Evolutionary conservation across 805 yeast species (phyloP), one percentile per base, ranked within the genome.

Genomic region (Yamadazyma insecticola): DNA sequence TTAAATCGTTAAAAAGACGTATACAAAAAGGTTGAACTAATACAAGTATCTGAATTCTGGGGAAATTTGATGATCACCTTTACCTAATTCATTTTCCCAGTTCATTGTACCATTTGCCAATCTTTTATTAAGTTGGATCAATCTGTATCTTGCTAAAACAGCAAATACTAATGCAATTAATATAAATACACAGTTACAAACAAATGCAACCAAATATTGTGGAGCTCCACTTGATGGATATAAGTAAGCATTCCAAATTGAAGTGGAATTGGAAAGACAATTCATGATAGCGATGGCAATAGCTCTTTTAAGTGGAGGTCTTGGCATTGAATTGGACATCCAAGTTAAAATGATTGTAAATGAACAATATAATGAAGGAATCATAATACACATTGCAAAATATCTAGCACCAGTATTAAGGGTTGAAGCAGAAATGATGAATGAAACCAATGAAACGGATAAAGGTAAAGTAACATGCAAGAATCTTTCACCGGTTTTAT

Each of bases 241-340:
- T 26, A 74, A 53, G 45, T 70, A 74, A 1, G 78, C 55, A 36
- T 72, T 74, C 72, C 77, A 72, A 31, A 73, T 72, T 4, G 77
- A 71, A 1, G 79, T 70, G 5, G 76, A 67, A 47, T 75, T 74
- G 15, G 76, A 68, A 29, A 73, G 47, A 48, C 76, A 70, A 48
- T 76, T 76, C 67, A 76, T 71, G 36, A 72, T 43, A 1, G 79
- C 76, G 43, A 75, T 51, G 6, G 78, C 74, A 39, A 73, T 68
- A 18, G 80, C 78, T 48, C 81, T 60, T 49, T 76, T 74, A 36
- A 73, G 57, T 6, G 80, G 77, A 7, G 80, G 81, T 41, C 79
- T 57, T 21, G 79, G 76, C 24, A 68, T 61, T 37, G 72, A 67
- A 43, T 72, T 71, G 2, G 79, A 68, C 57, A 73, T 62, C 76